A percentile compares a stretch with the other conserved stretches of the same genome.
These are phyloP conservation scores for Cryptococcus amylolentus DNA, from an alignment of 1,284 basidiomycete genomes.

Conservation along the genomic window DNA sequence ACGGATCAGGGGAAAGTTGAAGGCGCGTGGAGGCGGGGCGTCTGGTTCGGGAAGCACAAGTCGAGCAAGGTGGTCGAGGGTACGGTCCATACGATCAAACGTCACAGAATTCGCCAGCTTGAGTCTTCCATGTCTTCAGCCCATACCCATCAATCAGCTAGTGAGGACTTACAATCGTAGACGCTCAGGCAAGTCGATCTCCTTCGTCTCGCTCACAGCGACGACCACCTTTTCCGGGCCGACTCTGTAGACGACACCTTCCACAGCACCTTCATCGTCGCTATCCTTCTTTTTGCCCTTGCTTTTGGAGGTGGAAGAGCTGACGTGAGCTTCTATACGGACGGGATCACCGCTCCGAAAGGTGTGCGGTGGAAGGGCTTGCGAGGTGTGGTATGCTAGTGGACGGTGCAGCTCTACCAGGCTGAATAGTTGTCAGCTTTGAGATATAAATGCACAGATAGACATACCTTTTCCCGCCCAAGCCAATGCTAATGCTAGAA, in stretches of 20 bases:
- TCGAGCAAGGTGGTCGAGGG: slow-evolving; percentile 64
- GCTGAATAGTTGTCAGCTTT: slow-evolving; percentile 48
- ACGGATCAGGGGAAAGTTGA: slow-evolving; percentile 54
- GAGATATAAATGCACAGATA: background rate
- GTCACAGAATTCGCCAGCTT: slow-evolving; percentile 90
- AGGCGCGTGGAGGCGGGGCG: slow-evolving; percentile 4
- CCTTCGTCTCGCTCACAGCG: slow-evolving; percentile 64
- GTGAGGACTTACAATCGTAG: slow-evolving; percentile 58
- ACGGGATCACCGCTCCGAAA: slow-evolving; percentile 80
- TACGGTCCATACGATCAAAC: slow-evolving; percentile 84
- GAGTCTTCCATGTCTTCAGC: slow-evolving; percentile 48
- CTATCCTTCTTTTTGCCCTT: slow-evolving; percentile 40
- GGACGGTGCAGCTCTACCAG: slow-evolving; percentile 83
- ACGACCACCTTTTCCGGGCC: slow-evolving; percentile 63
- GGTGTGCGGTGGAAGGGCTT: slow-evolving; percentile 76
- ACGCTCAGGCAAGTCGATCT: slow-evolving; percentile 74
- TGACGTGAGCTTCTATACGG: slow-evolving; percentile 68
- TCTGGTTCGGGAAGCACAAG: slow-evolving; percentile 30
- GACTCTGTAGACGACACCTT: slow-evolving; percentile 82
- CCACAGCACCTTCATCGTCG: slow-evolving; percentile 43
- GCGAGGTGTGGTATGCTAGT: slow-evolving; percentile 67
- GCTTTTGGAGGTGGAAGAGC: slow-evolving; percentile 50
- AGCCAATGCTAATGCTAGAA: slow-evolving; percentile 66
- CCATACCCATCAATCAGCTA: background rate
- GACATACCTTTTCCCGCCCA: slow-evolving; percentile 84